Conservation (phyloP, 1,284 basidiomycete genomes). For the Gomphus bonarii region DNA sequence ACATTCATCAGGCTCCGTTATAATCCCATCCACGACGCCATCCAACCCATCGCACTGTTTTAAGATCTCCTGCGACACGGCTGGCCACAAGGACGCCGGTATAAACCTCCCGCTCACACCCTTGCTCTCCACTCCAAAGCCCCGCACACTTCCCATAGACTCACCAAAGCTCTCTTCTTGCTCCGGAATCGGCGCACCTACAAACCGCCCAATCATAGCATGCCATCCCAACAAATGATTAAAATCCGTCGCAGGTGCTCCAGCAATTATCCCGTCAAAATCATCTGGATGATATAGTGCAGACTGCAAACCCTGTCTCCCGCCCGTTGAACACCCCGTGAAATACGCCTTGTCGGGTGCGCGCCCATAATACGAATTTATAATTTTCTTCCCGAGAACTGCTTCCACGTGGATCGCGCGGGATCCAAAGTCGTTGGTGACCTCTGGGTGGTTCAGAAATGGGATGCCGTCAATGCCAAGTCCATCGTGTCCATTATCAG, state of each 20-base stretch:
- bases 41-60: conserved; percentile 27
- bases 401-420: conserved; percentile 21
- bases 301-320: conserved; percentile 18
- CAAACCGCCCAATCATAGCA: conserved; percentile 20
- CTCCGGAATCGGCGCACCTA: conserved; percentile 19
- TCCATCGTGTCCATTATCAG: conserved; percentile 23
- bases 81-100: conserved; percentile 15
- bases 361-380: conserved; percentile 17
- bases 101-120: conserved; percentile 20
- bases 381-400: conserved; percentile 19
- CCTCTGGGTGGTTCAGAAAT: conserved; percentile 18
- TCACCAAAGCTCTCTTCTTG: too few species aligned
- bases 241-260: conserved; percentile 21
- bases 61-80: conserved; percentile 20
- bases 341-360: conserved; percentile 18
- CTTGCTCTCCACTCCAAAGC: conserved; percentile 12
- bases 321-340: conserved; percentile 22
- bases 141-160: conserved; percentile 12
- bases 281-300: conserved; percentile 18
- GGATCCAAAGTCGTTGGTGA: conserved; percentile 20
- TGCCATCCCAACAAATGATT: conserved; percentile 16
- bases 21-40: conserved; percentile 24
- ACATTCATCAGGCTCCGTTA: conserved; percentile 22
- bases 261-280: conserved; percentile 25
- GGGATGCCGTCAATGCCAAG: conserved; percentile 6